Evolutionary conservation across 345 rosid genomes (phyloP).

Genomic region (Hevea brasiliensis): DNA sequence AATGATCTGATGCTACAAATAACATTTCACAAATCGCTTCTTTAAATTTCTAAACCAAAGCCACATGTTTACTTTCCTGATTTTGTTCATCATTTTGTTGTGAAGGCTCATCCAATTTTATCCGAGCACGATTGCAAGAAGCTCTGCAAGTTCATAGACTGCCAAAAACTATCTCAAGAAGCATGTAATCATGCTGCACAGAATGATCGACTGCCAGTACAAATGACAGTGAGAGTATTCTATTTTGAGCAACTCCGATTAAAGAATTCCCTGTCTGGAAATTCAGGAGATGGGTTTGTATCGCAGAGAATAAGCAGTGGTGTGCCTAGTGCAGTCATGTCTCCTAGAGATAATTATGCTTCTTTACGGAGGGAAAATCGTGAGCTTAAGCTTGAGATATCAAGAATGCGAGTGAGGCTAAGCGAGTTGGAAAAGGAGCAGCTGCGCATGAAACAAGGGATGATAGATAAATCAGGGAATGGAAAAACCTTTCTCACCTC

Average conservation of each 20-base stretch:
- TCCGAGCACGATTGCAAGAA: constrained; percentile 22
- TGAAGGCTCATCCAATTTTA: constrained; percentile 20
- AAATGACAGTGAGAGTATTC: constrained; percentile 58
- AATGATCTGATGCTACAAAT: too few relatives aligned
- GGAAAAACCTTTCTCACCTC: constrained; percentile 69
- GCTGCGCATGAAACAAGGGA: constrained; percentile 59
- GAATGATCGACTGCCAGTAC: constrained; percentile 61
- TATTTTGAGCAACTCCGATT: constrained; percentile 67
- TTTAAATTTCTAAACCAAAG: too few relatives aligned
- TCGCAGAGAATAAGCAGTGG: constrained; percentile 79
- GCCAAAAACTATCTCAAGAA: constrained; percentile 25
- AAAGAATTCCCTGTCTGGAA: constrained; percentile 60
- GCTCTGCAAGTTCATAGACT: constrained; percentile 21
- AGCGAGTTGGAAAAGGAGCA: constrained; percentile 74
- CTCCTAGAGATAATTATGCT: constrained; percentile 74
- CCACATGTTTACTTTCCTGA: too few relatives aligned
- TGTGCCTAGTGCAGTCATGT: constrained; percentile 67
- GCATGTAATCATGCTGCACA: constrained; percentile 39
- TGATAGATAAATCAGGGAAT: constrained; percentile 65
- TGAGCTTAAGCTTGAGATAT: constrained; percentile 68
- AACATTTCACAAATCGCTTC: too few relatives aligned
- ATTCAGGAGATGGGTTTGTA: constrained; percentile 59
- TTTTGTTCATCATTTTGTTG: not conserved
- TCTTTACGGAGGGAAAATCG: constrained; percentile 70
- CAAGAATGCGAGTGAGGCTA: constrained; percentile 72